Base-by-base conservation (phyloP, 768 basidiomycete genomes). In the Panaeolus cyanescens region DNA sequence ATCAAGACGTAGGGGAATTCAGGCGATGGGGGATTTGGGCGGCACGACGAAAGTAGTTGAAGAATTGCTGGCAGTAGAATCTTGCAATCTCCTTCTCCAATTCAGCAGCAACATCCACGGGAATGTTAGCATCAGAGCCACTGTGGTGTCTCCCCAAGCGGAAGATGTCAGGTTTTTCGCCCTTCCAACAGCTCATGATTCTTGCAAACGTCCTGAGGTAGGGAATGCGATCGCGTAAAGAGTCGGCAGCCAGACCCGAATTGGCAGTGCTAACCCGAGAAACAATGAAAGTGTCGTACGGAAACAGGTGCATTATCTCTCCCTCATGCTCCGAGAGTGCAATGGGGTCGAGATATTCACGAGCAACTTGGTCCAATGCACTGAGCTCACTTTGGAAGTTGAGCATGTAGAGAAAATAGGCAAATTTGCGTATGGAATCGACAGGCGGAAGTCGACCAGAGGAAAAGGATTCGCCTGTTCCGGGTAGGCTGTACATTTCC, bases 61-160 rank as follows among this genome's bases (percentile, higher is more conserved):
- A 62, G 45, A 62, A 62, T 9, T 56, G 50, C 22, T 62, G 61
- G 50, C 56, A 57, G 45, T 62, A 62, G 36, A 57, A 62, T 25
- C 30, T 17, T 2, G 61, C 61, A 7, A 62, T 56, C 36, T 53
- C 32, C 3, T 34, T 15, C 55, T 61, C 55, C 3, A 58, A 32
- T 17, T 20, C 13, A 10, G 6, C 17, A 1, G 40, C 40, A 5
- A 1, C 0, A 8, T 30, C 45, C 3, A 30, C 22, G 5, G 22
- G 25, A 12, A 50, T 28, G 5, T 13, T 7, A 3, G 4, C 25
- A 15, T 50, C 45, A 1, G 25, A 12, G 3, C 45, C 25, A 50
- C 10, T 10, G 10, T 50, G 45, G 6, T 28, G 45, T 50, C 25
- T 10, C 30, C 45, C 19, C 28, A 28, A 20, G 2, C 45, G 9